Evolutionary conservation across 148 eudicot species (phyloP).

Genomic region (Agrostemma githago): DNA sequence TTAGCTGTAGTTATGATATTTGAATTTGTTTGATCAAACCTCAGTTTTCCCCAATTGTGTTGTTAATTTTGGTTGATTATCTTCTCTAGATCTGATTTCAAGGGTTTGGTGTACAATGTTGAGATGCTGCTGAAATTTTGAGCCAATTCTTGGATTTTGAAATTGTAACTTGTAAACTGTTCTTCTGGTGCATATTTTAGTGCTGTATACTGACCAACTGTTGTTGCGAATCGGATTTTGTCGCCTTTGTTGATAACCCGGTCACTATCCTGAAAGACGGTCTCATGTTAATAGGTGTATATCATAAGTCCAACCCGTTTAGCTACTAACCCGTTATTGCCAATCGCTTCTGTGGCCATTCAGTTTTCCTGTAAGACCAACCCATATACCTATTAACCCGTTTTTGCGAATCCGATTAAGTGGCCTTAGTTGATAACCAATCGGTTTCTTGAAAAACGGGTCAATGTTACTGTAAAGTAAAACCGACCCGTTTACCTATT

Average conservation of each 20-base stretch:
- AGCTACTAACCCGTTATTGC: too few relatives aligned
- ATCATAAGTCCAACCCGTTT: too few relatives aligned
- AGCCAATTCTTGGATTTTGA: neutral
- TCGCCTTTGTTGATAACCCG: neutral
- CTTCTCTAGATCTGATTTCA: constrained; percentile 27
- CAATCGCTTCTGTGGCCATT: too few relatives aligned
- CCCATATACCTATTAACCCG: too few relatives aligned
- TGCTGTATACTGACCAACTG: neutral
- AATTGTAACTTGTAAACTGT: neutral
- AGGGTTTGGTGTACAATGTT: constrained; percentile 14
- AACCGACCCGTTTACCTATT: too few relatives aligned
- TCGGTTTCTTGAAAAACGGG: neutral
- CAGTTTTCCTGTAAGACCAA: too few relatives aligned
- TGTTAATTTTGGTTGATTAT: constrained; percentile 5
- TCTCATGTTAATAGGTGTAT: too few relatives aligned
- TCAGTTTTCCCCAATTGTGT: neutral
- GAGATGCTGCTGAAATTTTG: constrained; percentile 13
- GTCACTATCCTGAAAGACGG: too few relatives aligned
- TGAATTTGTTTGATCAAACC: constrained; percentile 11
- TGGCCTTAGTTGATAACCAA: neutral
- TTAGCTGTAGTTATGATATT: constrained; percentile 8
- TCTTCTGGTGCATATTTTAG: neutral
- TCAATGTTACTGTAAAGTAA: neutral
- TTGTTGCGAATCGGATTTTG: neutral
- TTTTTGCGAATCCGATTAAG: neutral